These are phyloP conservation scores for Xerocomellus dryophilus DNA, from an alignment of 768 basidiomycete genomes.

Conservation along the genomic window DNA sequence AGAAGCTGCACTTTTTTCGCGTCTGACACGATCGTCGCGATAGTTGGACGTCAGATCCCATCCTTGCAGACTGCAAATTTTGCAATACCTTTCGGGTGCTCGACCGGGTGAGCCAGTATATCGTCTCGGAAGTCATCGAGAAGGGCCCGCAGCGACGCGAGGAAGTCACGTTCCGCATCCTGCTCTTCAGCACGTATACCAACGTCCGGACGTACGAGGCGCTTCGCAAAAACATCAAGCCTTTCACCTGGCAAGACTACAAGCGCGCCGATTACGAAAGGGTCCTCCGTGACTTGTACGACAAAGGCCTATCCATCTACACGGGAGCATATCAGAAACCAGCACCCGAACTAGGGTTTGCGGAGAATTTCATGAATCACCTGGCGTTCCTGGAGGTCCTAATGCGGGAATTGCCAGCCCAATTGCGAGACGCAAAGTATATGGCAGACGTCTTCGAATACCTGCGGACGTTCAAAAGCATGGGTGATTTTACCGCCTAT, in stretches of 20 bases:
- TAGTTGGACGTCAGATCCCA: slow-evolving; percentile 68
- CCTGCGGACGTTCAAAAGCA: slow-evolving; percentile 57
- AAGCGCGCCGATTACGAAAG: slow-evolving; percentile 48
- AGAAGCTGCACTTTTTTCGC: neutral
- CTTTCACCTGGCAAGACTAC: slow-evolving; percentile 61
- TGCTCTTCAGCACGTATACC: slow-evolving; percentile 71
- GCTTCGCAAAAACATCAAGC: slow-evolving; percentile 49
- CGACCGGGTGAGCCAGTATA: slow-evolving; percentile 67
- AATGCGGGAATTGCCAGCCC: slow-evolving; percentile 55
- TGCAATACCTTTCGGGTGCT: slow-evolving; percentile 76
- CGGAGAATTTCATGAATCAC: slow-evolving; percentile 54
- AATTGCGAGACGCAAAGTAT: slow-evolving; percentile 49
- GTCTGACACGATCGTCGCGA: slow-evolving; percentile 11
- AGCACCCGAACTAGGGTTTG: slow-evolving; percentile 52
- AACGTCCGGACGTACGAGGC: slow-evolving; percentile 70
- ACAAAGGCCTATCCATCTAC: slow-evolving; percentile 49
- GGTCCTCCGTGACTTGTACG: slow-evolving; percentile 46
- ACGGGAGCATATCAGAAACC: slow-evolving; percentile 72
- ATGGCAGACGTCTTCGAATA: slow-evolving; percentile 63
- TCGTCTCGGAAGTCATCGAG: slow-evolving; percentile 66
- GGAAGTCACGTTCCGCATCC: slow-evolving; percentile 69
- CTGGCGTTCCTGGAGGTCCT: slow-evolving; percentile 56
- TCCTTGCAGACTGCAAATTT: slow-evolving; percentile 55
- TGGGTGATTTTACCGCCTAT: slow-evolving; percentile 73
- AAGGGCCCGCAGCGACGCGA: slow-evolving; percentile 56